Evolutionary conservation across 331 rosid species (phyloP).

Genomic region (Erythrophleum ivorense): DNA sequence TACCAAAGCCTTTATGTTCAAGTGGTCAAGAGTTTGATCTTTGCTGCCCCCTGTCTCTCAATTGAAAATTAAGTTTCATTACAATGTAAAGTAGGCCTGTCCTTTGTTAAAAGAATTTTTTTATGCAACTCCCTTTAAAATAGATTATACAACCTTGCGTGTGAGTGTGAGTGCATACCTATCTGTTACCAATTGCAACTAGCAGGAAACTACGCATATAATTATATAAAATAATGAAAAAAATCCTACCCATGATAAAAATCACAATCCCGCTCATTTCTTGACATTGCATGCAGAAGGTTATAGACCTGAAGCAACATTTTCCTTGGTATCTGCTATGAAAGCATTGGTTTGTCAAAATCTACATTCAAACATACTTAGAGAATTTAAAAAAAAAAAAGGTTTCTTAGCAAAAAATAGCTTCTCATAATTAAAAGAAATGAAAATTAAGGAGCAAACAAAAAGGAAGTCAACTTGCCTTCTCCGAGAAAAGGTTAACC

Average conservation of each 20-base stretch:
- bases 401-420: not conserved
- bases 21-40: not conserved
- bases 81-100: not conserved
- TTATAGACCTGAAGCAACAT: slow-evolving; percentile 94
- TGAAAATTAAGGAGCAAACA: slow-evolving; percentile 20
- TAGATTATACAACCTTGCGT: slow-evolving; percentile 18
- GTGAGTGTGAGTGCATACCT: not conserved
- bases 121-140: slow-evolving; percentile 19
- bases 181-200: slow-evolving; percentile 4
- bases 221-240: slow-evolving; percentile 30
- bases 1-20: not conserved
- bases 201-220: not conserved
- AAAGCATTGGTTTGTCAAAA: slow-evolving; percentile 42
- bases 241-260: slow-evolving; percentile 87
- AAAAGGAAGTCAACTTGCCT: slow-evolving; percentile 64
- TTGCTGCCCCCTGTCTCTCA: not conserved
- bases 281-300: slow-evolving; percentile 87
- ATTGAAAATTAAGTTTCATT: not conserved
- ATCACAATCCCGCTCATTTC: slow-evolving; percentile 93
- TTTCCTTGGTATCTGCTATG: slow-evolving; percentile 91
- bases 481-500: slow-evolving; percentile 92
- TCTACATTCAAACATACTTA: slow-evolving; percentile 17
- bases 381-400: not conserved
- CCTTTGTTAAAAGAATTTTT: slow-evolving; percentile 22
- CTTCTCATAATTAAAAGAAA: slow-evolving; percentile 20